These are phyloP conservation scores for Melaleuca alternifolia DNA, from an alignment of 345 rosid genomes.

Conservation along the genomic window DNA sequence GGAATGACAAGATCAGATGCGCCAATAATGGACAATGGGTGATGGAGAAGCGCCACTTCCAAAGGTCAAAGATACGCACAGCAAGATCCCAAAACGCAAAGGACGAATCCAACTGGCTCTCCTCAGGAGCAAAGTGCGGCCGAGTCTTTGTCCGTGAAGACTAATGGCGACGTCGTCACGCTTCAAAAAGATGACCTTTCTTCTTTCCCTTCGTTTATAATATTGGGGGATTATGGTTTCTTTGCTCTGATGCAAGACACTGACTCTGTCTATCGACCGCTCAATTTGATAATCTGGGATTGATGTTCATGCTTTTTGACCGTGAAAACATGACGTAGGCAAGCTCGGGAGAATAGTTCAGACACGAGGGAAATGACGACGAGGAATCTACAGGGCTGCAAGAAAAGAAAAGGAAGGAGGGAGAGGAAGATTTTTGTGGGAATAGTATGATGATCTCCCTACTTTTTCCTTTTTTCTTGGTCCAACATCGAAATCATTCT, in stretches of 20 bases:
- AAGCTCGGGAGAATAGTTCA: not conserved
- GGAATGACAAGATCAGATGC: not conserved
- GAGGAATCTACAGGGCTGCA: not conserved
- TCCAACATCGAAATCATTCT: not conserved
- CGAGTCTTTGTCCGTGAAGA: not conserved
- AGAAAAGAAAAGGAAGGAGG: not conserved
- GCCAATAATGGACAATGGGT: not conserved
- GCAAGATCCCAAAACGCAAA: not conserved
- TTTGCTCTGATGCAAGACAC: not conserved
- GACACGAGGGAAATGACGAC: not conserved
- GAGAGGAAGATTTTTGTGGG: not conserved
- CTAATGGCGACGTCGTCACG: not conserved
- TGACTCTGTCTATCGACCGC: not conserved
- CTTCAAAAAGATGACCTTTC: not conserved
- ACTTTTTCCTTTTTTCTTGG: not conserved
- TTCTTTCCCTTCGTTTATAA: not conserved
- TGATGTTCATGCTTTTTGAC: not conserved
- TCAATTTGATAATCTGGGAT: not conserved
- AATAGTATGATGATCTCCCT: not conserved
- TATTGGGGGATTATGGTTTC: not conserved
- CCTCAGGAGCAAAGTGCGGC: not conserved
- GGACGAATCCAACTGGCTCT: not conserved
- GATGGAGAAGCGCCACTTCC: not conserved
- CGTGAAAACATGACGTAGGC: not conserved
- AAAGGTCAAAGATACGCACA: not conserved